A percentile compares a stretch with the other conserved stretches of the same genome.
phyloP scores from a whole-genome alignment of 2,329 filamentous ascomycete genomes.

The Sclerotinia nivalis region DNA sequence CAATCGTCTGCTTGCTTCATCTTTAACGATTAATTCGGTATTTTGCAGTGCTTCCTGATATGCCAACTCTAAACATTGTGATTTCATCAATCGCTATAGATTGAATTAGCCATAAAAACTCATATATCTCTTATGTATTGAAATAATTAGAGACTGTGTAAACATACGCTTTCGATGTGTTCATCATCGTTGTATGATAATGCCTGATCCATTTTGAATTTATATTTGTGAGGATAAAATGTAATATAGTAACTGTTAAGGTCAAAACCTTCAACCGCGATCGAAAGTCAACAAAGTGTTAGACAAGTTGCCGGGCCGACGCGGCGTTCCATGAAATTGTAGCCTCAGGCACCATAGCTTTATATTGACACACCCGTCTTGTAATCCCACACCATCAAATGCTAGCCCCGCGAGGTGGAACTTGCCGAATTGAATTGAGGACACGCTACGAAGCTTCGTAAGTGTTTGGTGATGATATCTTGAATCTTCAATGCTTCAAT shows the following conservation, averaged over 20 bases:
- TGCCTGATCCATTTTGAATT: conserved; percentile 35
- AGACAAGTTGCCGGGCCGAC: conserved; percentile 19
- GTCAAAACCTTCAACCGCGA: conserved; percentile 2
- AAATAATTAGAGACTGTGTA: not conserved
- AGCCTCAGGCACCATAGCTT: not conserved
- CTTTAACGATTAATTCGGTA: conserved; percentile 67
- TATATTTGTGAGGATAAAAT: conserved; percentile 16
- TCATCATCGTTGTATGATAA: conserved; percentile 38
- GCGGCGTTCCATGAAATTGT: too few species aligned
- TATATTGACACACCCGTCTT: not conserved
- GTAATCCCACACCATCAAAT: not conserved
- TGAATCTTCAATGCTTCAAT: conserved; percentile 14
- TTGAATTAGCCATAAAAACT: conserved; percentile 15
- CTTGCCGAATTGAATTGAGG: conserved; percentile 24
- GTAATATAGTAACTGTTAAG: not conserved
- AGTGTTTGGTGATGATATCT: conserved; percentile 16
- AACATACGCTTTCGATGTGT: conserved; percentile 36
- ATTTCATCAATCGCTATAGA: conserved; percentile 37
- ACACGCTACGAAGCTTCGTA: conserved; percentile 25
- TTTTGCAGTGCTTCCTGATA: conserved; percentile 67
- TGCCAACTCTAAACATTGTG: conserved; percentile 61
- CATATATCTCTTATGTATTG: not conserved
- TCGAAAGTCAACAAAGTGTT: conserved; percentile 20
- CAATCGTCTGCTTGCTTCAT: conserved; percentile 72
- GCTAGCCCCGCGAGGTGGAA: conserved; percentile 20